Percentiles rank a stretch among this genome's conserved stretches.
Evolutionary conservation across 192 early-diverging fungal genomes (phyloP).

Genomic region (Allomyces macrogynus): DNA sequence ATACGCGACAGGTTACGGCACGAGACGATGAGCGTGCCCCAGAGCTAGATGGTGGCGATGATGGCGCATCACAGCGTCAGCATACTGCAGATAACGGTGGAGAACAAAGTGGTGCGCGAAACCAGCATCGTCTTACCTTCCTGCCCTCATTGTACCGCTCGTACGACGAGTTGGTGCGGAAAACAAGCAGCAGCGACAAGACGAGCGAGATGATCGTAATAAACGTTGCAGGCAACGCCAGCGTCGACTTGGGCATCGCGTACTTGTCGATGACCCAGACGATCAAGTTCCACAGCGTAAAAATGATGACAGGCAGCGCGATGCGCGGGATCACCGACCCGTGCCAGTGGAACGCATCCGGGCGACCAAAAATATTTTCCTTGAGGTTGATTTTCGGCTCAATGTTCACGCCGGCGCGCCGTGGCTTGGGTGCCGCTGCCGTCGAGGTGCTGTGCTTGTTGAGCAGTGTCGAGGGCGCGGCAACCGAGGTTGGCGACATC

Average conservation of each 20-base stretch:
- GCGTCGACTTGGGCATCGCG: not conserved
- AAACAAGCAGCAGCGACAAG: not conserved
- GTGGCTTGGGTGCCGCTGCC: no score
- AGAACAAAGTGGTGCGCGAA: no score
- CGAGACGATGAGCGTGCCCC: slow-evolving; percentile 17
- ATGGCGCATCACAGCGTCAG: no score
- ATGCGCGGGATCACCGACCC: not conserved
- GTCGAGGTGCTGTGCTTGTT: no score
- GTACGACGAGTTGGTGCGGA: not conserved
- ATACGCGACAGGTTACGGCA: slow-evolving; percentile 26
- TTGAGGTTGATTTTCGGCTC: not conserved
- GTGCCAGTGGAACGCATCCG: not conserved
- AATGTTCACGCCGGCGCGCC: no score
- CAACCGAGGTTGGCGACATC: no score
- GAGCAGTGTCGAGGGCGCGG: no score
- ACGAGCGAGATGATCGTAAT: not conserved
- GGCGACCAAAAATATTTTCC: not conserved
- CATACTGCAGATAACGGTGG: no score
- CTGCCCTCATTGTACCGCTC: not conserved
- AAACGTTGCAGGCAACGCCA: not conserved
- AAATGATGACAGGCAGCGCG: not conserved
- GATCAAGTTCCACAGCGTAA: not conserved
- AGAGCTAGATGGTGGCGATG: slow-evolving; percentile 6
- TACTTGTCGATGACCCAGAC: not conserved
- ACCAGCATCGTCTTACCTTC: not conserved